Evolutionary conservation across 768 basidiomycete species (phyloP).

Genomic region (Mycena galopus): DNA sequence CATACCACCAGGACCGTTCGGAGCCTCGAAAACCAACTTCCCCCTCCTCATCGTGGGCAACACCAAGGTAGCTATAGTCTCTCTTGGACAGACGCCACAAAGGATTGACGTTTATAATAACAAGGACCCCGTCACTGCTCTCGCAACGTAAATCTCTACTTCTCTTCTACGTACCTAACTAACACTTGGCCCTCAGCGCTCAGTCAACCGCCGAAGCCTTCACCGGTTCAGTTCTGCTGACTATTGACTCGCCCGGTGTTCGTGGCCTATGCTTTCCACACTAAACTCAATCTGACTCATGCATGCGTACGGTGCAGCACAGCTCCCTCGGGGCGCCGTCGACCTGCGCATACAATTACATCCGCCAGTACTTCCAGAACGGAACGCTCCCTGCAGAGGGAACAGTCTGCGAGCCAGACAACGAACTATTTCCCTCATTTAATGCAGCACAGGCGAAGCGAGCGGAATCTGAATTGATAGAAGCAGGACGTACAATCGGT

Average conservation of each 20-base stretch:
- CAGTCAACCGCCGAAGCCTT: slow-evolving; percentile 28
- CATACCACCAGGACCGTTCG: slow-evolving; percentile 57
- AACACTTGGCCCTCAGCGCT: slow-evolving; percentile 8
- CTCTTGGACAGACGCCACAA: no score
- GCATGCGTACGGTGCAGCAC: slow-evolving; percentile 39
- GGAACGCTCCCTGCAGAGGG: slow-evolving; percentile 31
- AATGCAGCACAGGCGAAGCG: no score
- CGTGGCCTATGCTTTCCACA: not conserved
- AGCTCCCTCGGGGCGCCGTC: slow-evolving; percentile 43
- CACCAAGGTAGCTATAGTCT: no score
- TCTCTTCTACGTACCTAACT: not conserved
- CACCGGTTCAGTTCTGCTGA: slow-evolving; percentile 35
- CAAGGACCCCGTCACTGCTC: slow-evolving; percentile 38
- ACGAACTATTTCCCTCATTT: slow-evolving; percentile 1
- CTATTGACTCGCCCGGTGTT: slow-evolving; percentile 37
- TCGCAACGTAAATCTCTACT: slow-evolving; percentile 22
- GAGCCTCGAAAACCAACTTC: not conserved
- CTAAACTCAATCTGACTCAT: not conserved
- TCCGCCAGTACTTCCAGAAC: slow-evolving; percentile 37
- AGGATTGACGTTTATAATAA: no score
- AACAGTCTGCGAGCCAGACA: slow-evolving; percentile 14
- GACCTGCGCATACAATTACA: slow-evolving; percentile 39
- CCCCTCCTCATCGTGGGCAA: no score
- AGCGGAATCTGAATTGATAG: no score
- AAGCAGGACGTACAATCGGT: no score